phyloP scores from a whole-genome alignment of 2,329 filamentous ascomycete genomes.

The Aquanectria penicillioides region DNA sequence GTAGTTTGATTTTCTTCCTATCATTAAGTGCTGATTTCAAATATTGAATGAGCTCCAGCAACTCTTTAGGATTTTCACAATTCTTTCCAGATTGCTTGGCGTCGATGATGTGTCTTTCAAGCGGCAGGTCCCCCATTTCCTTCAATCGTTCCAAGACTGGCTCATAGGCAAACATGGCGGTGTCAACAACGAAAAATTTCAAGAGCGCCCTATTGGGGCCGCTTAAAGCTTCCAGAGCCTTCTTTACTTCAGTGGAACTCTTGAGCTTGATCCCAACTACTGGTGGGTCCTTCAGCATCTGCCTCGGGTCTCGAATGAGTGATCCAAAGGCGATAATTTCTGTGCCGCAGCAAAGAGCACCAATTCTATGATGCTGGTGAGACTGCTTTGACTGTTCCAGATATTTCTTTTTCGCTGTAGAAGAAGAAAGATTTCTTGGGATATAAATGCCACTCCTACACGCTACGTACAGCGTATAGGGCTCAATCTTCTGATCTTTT shows the following conservation, averaged over 20 bases:
- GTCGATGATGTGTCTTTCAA: slow-evolving; percentile 63
- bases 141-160: slow-evolving; percentile 71
- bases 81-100: slow-evolving; percentile 18
- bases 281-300: slow-evolving; percentile 56
- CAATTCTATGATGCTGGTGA: slow-evolving; percentile 69
- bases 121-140: slow-evolving; percentile 62
- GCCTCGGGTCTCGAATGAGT: slow-evolving; percentile 61
- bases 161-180: slow-evolving; percentile 74
- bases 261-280: slow-evolving; percentile 62
- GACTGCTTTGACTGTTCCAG: slow-evolving; percentile 59
- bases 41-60: slow-evolving; percentile 2
- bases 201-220: slow-evolving; percentile 34
- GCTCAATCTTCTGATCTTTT: slow-evolving; percentile 40
- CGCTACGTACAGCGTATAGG: slow-evolving; percentile 49
- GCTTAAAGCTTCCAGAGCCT: slow-evolving; percentile 57
- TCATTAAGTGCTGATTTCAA: background rate
- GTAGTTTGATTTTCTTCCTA: slow-evolving; percentile 16
- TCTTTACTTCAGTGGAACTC: slow-evolving; percentile 55
- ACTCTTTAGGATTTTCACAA: slow-evolving; percentile 8
- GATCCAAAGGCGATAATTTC: slow-evolving; percentile 69
- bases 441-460: slow-evolving; percentile 59
- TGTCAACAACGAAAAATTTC: slow-evolving; percentile 68
- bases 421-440: slow-evolving; percentile 44
- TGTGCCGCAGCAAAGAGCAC: slow-evolving; percentile 63
- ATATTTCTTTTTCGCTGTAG: slow-evolving; percentile 52